Base-by-base conservation (phyloP, 768 basidiomycete species). In the Phanerochaete sordida region DNA sequence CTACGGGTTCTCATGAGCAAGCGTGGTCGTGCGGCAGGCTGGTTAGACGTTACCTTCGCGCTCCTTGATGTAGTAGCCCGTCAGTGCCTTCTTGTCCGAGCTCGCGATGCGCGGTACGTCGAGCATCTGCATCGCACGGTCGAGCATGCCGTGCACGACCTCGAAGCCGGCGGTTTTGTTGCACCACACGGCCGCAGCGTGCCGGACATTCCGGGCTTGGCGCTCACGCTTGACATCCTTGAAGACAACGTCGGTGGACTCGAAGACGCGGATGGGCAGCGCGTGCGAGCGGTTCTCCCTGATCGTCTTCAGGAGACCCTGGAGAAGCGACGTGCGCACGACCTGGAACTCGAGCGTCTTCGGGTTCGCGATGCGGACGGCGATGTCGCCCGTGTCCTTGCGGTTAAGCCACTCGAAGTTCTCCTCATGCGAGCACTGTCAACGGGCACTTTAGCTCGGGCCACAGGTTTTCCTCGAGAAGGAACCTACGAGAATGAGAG, bases 341-440 rank as follows among this genome's bases (percentile, higher is more conserved):
- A 98, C 90, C 76, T 99, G 97, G 76, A 97, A 98, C 73, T 98
- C 97, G 64, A 93, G 83, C 24, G 97, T 93, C 77, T 97, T 98
- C 0, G 97, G 97, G 75, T 99, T 99, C 59, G 91, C 94, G 62
- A 98, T 93, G 67, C 90, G 90, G 62, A 98, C 86, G 1, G 90
- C 96, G 23, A 84, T 82, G 35, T 83, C 83, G 43, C 87, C 86
- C 64, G 92, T 89, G 73, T 98, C 96, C 30, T 77, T 69, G 60
- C 87, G 89, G 77, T 97, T 97, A 63, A 99, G 80, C 79, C 87
- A 95, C 52, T 85, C 89, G 70, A 98, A 99, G 77, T 98, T 98
- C 76, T 99, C 97, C 74, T 98, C 96, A 68, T 95, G 94, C 12
- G 96, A 98, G 76, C 96, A 99, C 95, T 98, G 68, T 26, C 13